Base-by-base conservation (phyloP, 192 early-diverging fungal genomes). In the Coemansia guatemalensis region DNA sequence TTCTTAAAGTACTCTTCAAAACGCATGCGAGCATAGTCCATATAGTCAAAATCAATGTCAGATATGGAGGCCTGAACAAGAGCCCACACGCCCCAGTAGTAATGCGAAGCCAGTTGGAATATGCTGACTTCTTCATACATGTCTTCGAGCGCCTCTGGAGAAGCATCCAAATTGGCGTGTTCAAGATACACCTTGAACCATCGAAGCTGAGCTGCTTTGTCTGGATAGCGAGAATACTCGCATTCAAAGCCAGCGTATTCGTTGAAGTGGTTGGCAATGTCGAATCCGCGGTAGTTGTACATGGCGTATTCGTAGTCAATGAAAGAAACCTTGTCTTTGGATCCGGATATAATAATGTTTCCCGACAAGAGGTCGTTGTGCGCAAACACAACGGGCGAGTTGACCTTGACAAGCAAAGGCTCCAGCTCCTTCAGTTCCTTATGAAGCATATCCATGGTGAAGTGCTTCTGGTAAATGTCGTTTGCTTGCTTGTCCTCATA, bases 241-340 rank as follows among this genome's bases (percentile, higher is more conserved):
- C 96, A 98, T 59, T 98, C 96, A 71, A 97, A 98, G 5, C 94
- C 93, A n/a, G 89, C 92, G 70, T 86, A 91, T 67, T 98, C 96
- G 74, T 90, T 92, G 68, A 96, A 98, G 75, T 97, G 95, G 69
- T 98, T 98, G 44, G 87, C 94, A 60, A 98, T 94, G 69, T 98
- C 96, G 74, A 97, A 98, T 3, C 87, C 94, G 44, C 94, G 86
- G 71, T 86, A 92, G 25, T 85, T 87, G 73, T 90, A 90, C 8
- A 78, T 85, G 2, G 89, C 94, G 68, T 98, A 98, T 61, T 98
- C 95, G 67, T 95, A 95, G 74, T 98, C 95, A 62, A 96, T 98
- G 71, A 94, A 95, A 49, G 81, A 82, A 7, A 88, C 88, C 26
- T 82, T 72, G 54, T 89, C 81, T 33, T 64, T 30, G n/a, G 69